These are phyloP conservation scores for Sanghuangporus sanghuang DNA, from an alignment of 1,284 basidiomycete genomes.

Conservation along the genomic window DNA sequence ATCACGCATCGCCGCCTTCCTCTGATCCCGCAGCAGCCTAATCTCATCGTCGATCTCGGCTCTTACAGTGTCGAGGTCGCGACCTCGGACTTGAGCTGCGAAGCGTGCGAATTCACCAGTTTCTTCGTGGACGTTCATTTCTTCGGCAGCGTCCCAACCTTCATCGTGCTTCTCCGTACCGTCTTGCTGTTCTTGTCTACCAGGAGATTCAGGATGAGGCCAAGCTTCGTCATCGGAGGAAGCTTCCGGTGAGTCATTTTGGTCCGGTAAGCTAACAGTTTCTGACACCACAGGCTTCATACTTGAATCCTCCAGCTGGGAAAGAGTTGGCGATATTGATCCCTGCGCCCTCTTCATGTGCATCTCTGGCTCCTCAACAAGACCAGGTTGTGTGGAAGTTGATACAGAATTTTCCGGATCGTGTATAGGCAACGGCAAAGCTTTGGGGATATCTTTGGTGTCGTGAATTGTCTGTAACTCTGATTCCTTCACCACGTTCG, in stretches of 20 bases:
- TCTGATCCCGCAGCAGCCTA: conserved; percentile 71
- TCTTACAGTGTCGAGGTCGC: conserved; percentile 74
- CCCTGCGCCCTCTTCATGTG: no score
- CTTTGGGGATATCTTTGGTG: no score
- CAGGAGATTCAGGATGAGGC: conserved; percentile 50
- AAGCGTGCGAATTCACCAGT: conserved; percentile 91
- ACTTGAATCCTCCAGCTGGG: not conserved
- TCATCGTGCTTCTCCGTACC: conserved; percentile 16
- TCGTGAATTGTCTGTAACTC: no score
- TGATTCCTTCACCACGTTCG: no score
- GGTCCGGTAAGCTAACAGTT: not conserved
- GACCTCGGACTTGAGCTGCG: conserved; percentile 84
- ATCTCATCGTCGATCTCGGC: conserved; percentile 94
- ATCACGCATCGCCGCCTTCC: conserved; percentile 86
- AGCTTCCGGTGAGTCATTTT: conserved; percentile 22
- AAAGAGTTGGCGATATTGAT: no score
- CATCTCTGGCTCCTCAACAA: no score
- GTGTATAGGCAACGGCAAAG: no score
- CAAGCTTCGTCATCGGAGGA: conserved; percentile 30
- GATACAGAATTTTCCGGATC: no score
- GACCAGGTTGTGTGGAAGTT: no score
- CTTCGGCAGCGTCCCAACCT: conserved; percentile 66
- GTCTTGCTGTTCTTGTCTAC: conserved; percentile 19
- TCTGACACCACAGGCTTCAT: not conserved
- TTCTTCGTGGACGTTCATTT: conserved; percentile 79